A percentile compares a stretch with the other conserved stretches of the same genome.
These are phyloP conservation scores for Ploettnerulaceae sp. DNA, from an alignment of 2,329 filamentous ascomycete species.

Conservation along the genomic window DNA sequence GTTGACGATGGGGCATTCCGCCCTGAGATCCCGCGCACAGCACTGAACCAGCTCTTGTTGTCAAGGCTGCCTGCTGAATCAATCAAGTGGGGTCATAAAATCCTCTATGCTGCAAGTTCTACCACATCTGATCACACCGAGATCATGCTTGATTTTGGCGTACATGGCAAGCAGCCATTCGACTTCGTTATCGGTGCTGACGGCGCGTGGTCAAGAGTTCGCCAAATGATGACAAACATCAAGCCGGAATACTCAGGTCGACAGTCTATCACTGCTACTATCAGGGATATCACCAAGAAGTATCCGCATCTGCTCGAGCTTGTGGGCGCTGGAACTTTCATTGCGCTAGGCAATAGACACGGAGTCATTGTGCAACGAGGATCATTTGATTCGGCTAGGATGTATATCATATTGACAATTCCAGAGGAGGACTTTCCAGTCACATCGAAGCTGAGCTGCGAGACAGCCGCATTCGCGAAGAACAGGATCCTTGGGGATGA, in stretches of 20 bases:
- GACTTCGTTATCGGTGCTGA: constrained; percentile 42
- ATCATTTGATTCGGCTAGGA: constrained; percentile 8
- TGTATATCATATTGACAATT: constrained; percentile 23
- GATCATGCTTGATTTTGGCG: no score
- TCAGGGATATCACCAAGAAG: constrained; percentile 7
- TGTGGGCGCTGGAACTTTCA: constrained; percentile 17
- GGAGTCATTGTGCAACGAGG: constrained; percentile 17
- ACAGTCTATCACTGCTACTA: constrained; percentile 20
- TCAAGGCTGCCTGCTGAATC: not conserved
- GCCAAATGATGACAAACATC: constrained; percentile 21
- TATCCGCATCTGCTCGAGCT: constrained; percentile 12
- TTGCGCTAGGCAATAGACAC: constrained; percentile 7
- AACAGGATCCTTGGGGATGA: constrained; percentile 5
- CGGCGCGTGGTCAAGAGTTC: constrained; percentile 38
- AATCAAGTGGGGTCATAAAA: constrained; percentile 14
- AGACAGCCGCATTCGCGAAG: constrained; percentile 7
- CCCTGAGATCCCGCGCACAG: constrained; percentile 15
- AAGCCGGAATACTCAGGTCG: constrained; percentile 12
- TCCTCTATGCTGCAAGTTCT: constrained; percentile 1
- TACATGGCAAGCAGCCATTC: constrained; percentile 18
- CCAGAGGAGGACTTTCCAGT: no score
- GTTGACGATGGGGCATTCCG: constrained; percentile 3
- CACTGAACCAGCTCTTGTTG: constrained; percentile 14
- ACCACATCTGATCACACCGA: not conserved
- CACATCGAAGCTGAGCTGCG: constrained; percentile 3